Base-by-base conservation (phyloP, 2,329 filamentous ascomycete genomes). In the Neonectria punicea region DNA sequence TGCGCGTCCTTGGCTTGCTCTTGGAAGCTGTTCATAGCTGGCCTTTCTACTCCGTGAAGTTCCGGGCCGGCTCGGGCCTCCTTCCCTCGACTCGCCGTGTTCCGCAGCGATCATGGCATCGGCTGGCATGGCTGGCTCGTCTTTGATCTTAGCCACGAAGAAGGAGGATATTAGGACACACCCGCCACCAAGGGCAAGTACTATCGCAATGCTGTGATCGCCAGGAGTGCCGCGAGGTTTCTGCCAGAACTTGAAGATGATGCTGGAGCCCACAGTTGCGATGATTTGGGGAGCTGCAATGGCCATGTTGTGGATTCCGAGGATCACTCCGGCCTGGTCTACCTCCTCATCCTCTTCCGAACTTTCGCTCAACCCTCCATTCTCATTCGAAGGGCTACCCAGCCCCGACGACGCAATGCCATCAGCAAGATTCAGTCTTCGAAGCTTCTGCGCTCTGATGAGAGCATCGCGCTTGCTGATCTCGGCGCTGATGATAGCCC, bases 291-390 rank as follows among this genome's bases (percentile, higher is more conserved):
- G 95, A 5, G 93, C 90, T 1, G 94, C 93, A 71, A 98, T 92
- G 16, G 94, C 91, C 81, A 98, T 95, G 78, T 98, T 98, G 83
- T 98, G 95, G 59, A 98, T 94, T 9, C 95, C 95, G 2, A 98
- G 86, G 49, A 98, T 93, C 44, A 98, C 92, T 46, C 95, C 94
- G 5, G 94, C 93, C 76, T 96, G 92, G 73, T 94, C 92, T 2
- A 88, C 84, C 43, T 88, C 85, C 28, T 88, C 85, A n/a, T 85
- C 85, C 51, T 86, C 79, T 8, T 79, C 79, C 10, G 72, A 72
- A 28, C 78, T 68, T 4, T 69, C 60, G 32, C 75, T 61, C 10
- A 70, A 67, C 11, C 46, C 60, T 25, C 41, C 43, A n/a, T 59
- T 61, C 34, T 65, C 56, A 18, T 57, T 70, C 36, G 53, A 58